Evolutionary conservation across 2,329 filamentous ascomycete genomes (phyloP).

Genomic region (Colletotrichum chrysophilum): DNA sequence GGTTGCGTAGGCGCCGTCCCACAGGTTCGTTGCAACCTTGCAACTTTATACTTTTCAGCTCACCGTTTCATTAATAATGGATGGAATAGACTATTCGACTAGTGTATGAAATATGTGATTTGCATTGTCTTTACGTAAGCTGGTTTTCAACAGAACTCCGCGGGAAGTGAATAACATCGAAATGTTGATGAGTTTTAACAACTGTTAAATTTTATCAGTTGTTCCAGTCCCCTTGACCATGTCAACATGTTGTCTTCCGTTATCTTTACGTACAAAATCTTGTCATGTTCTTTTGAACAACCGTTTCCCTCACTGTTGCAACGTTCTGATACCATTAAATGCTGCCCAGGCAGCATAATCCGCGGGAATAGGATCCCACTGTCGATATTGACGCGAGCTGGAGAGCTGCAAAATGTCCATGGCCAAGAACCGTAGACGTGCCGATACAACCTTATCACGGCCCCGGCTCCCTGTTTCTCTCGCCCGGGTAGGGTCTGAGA

Average conservation of each 20-base stretch:
- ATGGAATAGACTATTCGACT: background rate
- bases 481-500: background rate
- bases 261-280: background rate
- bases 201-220: background rate
- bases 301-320: background rate
- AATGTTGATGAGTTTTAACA: background rate
- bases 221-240: background rate
- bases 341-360: background rate
- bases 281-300: background rate
- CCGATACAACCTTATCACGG: background rate
- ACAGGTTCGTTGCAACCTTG: background rate
- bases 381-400: background rate
- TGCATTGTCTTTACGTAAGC: background rate
- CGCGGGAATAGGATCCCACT: background rate
- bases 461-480: background rate
- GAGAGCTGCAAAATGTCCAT: background rate
- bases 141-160: background rate
- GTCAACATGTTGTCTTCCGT: accelerated
- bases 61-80: background rate
- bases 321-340: background rate
- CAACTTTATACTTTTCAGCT: background rate
- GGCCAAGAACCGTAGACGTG: background rate
- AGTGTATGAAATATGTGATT: background rate
- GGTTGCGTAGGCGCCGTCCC: background rate
- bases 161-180: background rate